Evolutionary conservation across 208 protist genomes (phyloP).

Genomic region (Porcisia deanei): DNA sequence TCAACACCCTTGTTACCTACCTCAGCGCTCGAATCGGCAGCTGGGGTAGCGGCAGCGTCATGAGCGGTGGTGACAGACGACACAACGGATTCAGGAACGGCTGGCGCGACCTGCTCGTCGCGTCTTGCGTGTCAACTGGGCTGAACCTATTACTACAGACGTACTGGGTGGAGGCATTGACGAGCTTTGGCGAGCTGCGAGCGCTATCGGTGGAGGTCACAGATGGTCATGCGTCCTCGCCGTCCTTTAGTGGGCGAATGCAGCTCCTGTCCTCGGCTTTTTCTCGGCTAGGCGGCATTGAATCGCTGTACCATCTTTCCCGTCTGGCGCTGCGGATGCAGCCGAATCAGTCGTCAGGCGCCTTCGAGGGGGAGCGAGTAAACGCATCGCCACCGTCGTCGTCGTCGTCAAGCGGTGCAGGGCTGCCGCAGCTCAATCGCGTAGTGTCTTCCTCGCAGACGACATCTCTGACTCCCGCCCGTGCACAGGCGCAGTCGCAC

Average conservation of each 20-base stretch:
- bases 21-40: slow-evolving; percentile 24
- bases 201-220: slow-evolving; percentile 6
- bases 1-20: slow-evolving; percentile 32
- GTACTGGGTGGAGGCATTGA: slow-evolving; percentile 26
- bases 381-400: background rate
- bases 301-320: slow-evolving; percentile 19
- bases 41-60: slow-evolving; percentile 10
- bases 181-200: slow-evolving; percentile 24
- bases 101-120: slow-evolving; percentile 30
- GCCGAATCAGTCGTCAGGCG: background rate
- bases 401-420: background rate
- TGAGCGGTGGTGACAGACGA: background rate
- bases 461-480: background rate
- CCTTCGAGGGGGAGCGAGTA: background rate
- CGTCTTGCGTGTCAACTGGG: slow-evolving; percentile 26
- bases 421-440: background rate
- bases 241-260: slow-evolving; percentile 8
- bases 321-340: slow-evolving; percentile 18
- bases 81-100: slow-evolving; percentile 9
- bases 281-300: slow-evolving; percentile 19
- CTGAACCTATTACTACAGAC: slow-evolving; percentile 25
- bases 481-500: background rate
- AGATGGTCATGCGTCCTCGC: background rate
- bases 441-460: background rate
- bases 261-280: slow-evolving; percentile 17